Conservation (phyloP, 768 basidiomycete genomes). For the Leccinum fibrillosum region DNA sequence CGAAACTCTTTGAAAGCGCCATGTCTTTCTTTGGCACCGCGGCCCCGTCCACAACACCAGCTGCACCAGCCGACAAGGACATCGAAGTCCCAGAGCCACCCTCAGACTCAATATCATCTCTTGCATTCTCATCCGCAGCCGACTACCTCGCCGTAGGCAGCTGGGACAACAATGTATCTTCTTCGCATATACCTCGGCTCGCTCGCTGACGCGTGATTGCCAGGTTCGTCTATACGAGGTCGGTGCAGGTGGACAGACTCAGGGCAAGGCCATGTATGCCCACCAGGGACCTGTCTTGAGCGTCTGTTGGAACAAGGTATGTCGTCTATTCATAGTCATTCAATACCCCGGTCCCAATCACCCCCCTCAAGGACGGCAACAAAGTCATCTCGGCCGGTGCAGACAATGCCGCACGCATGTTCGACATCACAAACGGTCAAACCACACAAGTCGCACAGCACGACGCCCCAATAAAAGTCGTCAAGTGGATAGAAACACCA, state of each 20-base stretch:
- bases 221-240: constrained; percentile 94
- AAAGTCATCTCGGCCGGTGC: constrained; percentile 91
- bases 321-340: neutral
- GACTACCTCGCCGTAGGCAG: constrained; percentile 91
- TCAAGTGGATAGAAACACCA: constrained; percentile 77
- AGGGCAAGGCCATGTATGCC: constrained; percentile 85
- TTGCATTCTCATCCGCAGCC: constrained; percentile 80
- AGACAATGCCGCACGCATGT: constrained; percentile 94
- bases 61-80: constrained; percentile 60
- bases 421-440: constrained; percentile 83
- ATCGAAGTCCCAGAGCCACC: constrained; percentile 80
- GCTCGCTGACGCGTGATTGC: constrained; percentile 7
- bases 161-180: constrained; percentile 85
- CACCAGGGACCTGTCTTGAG: constrained; percentile 90
- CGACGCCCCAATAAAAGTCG: constrained; percentile 82
- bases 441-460: constrained; percentile 84
- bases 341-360: constrained; percentile 5
- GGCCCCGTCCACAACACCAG: constrained; percentile 34
- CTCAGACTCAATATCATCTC: constrained; percentile 79
- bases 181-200: neutral
- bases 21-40: constrained; percentile 44
- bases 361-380: constrained; percentile 65
- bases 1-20: neutral
- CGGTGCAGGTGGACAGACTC: constrained; percentile 70
- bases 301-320: constrained; percentile 88